Evolutionary conservation across 768 basidiomycete genomes (phyloP), one percentile per base, ranked within the genome.

Genomic region (Trametes maxima): DNA sequence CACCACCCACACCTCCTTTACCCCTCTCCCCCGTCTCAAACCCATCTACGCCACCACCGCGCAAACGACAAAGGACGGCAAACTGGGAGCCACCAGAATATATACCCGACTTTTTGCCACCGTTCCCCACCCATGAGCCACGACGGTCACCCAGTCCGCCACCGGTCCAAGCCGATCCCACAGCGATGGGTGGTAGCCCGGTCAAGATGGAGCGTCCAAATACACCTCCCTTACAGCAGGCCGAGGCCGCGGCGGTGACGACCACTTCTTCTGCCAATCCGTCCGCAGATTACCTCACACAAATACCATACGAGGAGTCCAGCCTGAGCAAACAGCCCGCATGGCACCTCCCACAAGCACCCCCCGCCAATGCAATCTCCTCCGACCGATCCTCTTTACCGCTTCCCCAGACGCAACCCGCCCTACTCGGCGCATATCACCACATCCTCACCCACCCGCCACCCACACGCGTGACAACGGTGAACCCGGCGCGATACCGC

Each of bases 381-480:
- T 33, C 51, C 1, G 66, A 68, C 12, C 13, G 66, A 0, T 65
- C 65, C 19, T 49, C 67, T 2, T 16, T 78, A 6, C 72, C 82
- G 5, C 81, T 81, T 1, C 83, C 86, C 0, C 83, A 82, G 64
- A 81, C 82, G 7, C 86, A 89, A 63, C 87, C 81, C 2, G 79
- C 89, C 1, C 81, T 92, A 33, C 71, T 89, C 44, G 76, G 78
- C 13, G 90, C 88, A 5, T 92, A 90, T 68, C 91, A 90, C 64
- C 86, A 92, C 65, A 87, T 91, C 61, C 80, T 91, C 51, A 90
- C 87, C 0, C 85, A 91, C 65, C 87, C 88, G 0, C 82, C 86
- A 0, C 76, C 84, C 0, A 70, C 80, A 0, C 74, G 77, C 54
- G 75, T 79, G 0, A 76, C 77, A 5, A 67, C 82, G 11, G 74